Conservation (phyloP, 345 rosid genomes). For the Dimocarpus longan region DNA sequence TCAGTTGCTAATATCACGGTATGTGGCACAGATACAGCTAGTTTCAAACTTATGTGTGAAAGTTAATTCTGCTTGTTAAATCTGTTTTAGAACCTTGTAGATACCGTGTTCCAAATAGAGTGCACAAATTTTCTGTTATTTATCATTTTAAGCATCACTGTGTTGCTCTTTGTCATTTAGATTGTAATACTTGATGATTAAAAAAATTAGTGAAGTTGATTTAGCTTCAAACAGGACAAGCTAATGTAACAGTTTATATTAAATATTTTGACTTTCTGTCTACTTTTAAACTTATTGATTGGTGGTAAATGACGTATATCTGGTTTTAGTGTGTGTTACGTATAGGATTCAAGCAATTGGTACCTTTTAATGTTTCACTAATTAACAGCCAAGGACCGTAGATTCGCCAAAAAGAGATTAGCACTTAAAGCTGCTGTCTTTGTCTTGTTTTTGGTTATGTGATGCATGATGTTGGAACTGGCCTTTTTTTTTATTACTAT, state of each 20-base stretch:
- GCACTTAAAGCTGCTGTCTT: not conserved
- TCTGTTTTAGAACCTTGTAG: not conserved
- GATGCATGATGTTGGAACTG: not conserved
- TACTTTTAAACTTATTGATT: not conserved
- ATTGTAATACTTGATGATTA: not conserved
- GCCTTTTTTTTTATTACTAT: not conserved
- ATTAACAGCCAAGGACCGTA: not conserved
- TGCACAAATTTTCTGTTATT: not conserved
- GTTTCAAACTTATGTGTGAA: not conserved
- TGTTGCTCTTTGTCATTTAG: not conserved
- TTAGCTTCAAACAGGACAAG: not conserved
- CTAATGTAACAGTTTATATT: not conserved
- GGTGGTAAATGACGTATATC: not conserved
- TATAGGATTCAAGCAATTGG: not conserved
- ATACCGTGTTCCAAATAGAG: not conserved
- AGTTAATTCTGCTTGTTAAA: not conserved
- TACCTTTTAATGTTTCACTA: not conserved
- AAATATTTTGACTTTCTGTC: not conserved
- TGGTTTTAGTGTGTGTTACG: not conserved
- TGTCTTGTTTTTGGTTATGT: not conserved
- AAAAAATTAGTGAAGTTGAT: not conserved
- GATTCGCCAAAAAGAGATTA: not conserved
- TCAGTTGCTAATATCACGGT: slow-evolving; percentile 66
- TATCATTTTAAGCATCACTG: not conserved
- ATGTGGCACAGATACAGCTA: slow-evolving; percentile 25